Percentiles rank a stretch among this genome's conserved stretches.
Evolutionary conservation across 176 grass and related monocot genomes (phyloP).

Genomic region (Oryza rufipogon): DNA sequence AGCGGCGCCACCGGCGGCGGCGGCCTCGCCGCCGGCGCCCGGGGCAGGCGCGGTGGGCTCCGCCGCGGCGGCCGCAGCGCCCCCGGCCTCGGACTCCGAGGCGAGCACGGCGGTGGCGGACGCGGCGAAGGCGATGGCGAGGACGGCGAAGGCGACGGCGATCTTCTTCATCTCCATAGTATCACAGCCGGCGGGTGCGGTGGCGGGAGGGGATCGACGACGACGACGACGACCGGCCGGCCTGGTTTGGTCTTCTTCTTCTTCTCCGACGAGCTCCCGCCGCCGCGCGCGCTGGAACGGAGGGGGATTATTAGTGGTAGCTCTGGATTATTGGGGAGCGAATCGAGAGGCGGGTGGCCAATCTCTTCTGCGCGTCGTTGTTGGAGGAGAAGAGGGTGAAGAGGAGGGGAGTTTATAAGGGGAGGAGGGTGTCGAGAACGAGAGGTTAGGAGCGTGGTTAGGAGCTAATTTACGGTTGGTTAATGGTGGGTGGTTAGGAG

Average conservation of each 20-base stretch:
- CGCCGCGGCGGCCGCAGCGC: background rate
- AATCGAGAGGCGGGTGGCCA: no score
- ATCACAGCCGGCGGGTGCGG: no score
- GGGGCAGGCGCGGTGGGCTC: background rate
- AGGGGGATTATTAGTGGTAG: no score
- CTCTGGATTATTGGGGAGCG: background rate
- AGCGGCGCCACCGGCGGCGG: background rate
- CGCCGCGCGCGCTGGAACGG: background rate
- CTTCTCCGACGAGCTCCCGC: background rate
- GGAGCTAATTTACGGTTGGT: background rate
- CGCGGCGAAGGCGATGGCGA: background rate
- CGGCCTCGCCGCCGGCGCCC: no score
- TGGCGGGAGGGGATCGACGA: no score
- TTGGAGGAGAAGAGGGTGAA: background rate
- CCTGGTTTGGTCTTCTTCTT: background rate
- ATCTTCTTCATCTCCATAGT: constrained; percentile 50
- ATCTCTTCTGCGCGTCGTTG: background rate
- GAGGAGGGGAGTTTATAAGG: background rate
- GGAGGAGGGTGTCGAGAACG: background rate
- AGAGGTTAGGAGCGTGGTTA: constrained; percentile 14
- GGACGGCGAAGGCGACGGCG: constrained; percentile 5
- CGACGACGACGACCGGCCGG: background rate
- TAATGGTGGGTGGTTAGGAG: background rate
- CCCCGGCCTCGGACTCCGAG: background rate
- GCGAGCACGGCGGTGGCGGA: constrained; percentile 22